Evolutionary conservation across 345 rosid genomes (phyloP).

Genomic region (Mangifera indica): DNA sequence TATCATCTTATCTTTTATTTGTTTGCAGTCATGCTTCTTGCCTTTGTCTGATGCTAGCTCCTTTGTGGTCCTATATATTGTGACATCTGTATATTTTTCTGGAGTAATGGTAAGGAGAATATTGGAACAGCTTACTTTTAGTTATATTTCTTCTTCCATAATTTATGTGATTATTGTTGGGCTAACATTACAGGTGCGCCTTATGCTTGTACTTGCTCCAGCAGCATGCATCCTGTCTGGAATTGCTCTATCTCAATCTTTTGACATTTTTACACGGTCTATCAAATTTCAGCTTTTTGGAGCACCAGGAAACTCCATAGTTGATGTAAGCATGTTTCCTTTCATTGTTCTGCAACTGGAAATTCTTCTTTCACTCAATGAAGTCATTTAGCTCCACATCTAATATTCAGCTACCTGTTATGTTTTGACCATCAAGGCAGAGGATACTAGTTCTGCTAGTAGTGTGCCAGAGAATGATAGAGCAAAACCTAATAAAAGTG

Average conservation of each 20-base stretch:
- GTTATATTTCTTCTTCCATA: neutral
- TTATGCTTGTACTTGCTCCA: slow-evolving; percentile 99
- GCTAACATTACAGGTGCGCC: slow-evolving; percentile 69
- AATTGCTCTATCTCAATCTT: slow-evolving; percentile 95
- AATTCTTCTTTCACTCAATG: slow-evolving; percentile 14
- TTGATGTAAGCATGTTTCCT: slow-evolving; percentile 50
- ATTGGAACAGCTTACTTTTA: neutral
- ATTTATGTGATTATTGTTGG: slow-evolving; percentile 9
- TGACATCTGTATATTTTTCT: slow-evolving; percentile 93
- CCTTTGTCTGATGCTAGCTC: slow-evolving; percentile 99
- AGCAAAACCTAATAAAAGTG: slow-evolving; percentile 47
- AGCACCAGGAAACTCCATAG: slow-evolving; percentile 35
- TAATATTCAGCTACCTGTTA: slow-evolving; percentile 23
- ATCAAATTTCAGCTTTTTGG: slow-evolving; percentile 84
- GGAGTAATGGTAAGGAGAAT: slow-evolving; percentile 92
- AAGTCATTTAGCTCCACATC: slow-evolving; percentile 18
- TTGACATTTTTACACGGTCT: slow-evolving; percentile 83
- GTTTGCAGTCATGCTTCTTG: slow-evolving; percentile 88
- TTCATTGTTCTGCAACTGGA: slow-evolving; percentile 12
- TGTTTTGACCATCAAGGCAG: slow-evolving; percentile 55
- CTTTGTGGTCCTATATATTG: slow-evolving; percentile 83
- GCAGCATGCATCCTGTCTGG: slow-evolving; percentile 99
- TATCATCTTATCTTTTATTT: slow-evolving; percentile 26
- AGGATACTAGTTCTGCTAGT: slow-evolving; percentile 47
- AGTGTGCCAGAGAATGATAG: slow-evolving; percentile 37